Evolutionary conservation across 176 grass and related monocot species (phyloP).

Genomic region (Hsuehochloa calcarea): DNA sequence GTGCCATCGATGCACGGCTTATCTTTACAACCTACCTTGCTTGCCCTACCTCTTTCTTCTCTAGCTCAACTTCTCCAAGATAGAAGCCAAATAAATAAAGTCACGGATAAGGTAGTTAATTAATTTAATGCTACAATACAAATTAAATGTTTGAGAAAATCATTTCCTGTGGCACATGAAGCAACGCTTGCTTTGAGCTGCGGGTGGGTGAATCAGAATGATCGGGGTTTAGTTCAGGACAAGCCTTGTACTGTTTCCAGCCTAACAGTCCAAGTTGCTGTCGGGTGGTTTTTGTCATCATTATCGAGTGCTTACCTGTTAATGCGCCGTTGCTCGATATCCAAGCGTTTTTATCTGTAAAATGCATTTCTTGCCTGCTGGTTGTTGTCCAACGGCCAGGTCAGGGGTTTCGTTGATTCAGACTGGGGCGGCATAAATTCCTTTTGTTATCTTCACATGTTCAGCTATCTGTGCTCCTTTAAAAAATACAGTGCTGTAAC

Average conservation of each 20-base stretch:
- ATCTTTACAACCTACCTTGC: background rate
- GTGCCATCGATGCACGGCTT: background rate
- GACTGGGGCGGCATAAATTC: background rate
- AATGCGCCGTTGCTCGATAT: background rate
- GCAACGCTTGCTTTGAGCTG: background rate
- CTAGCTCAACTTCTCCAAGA: background rate
- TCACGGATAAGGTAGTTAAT: background rate
- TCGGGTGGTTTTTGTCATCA: background rate
- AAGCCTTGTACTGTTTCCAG: background rate
- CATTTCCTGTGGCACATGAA: background rate
- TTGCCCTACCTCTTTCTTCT: background rate
- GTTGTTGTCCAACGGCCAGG: background rate
- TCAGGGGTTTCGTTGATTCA: background rate
- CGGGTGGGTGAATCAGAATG: background rate
- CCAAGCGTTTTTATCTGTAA: background rate
- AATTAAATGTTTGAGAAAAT: background rate
- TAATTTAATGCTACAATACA: background rate
- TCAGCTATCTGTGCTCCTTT: background rate
- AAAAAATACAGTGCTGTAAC: background rate
- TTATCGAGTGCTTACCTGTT: background rate
- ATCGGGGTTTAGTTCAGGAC: background rate
- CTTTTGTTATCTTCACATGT: background rate
- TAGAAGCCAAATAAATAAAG: background rate
- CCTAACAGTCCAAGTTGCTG: slow-evolving; percentile 1
- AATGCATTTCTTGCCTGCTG: background rate